Conservation (phyloP, 202 grass and related monocot genomes). For the Sporobolus alterniflorus region DNA sequence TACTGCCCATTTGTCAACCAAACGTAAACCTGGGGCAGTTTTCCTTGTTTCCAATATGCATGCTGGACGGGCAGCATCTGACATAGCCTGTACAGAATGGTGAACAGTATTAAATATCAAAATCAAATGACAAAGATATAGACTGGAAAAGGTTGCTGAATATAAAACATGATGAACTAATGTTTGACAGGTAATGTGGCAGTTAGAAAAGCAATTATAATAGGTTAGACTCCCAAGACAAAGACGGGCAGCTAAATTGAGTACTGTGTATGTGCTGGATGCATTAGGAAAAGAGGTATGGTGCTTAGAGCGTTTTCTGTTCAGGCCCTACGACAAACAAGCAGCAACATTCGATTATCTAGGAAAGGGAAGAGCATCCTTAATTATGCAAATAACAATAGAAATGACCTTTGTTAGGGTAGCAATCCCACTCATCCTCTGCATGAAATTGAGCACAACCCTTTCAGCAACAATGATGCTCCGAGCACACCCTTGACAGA, state of each 20-base stretch:
- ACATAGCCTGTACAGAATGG: conserved; percentile 65
- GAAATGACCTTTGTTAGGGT: conserved; percentile 83
- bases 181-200: no score
- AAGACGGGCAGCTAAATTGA: no score
- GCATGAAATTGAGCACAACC: conserved; percentile 98
- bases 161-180: no score
- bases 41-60: conserved; percentile 94
- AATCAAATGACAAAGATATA: not conserved
- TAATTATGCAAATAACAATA: conserved; percentile 10
- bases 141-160: not conserved
- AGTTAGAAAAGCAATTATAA: no score
- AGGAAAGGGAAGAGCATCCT: not conserved
- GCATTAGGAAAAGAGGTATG: no score
- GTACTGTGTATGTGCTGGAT: no score
- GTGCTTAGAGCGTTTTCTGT: not conserved
- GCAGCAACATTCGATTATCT: not conserved
- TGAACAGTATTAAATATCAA: not conserved
- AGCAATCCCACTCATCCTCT: conserved; percentile 98
- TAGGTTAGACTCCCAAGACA: no score
- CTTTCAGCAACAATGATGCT: conserved; percentile 93
- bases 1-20: conserved; percentile 97
- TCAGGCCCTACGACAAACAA: not conserved
- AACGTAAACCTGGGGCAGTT: conserved; percentile 90
- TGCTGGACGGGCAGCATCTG: conserved; percentile 84
- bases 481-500: conserved; percentile 63